Evolutionary conservation across 2,329 filamentous ascomycete species (phyloP).

Genomic region (Aspergillus puulaauensis): DNA sequence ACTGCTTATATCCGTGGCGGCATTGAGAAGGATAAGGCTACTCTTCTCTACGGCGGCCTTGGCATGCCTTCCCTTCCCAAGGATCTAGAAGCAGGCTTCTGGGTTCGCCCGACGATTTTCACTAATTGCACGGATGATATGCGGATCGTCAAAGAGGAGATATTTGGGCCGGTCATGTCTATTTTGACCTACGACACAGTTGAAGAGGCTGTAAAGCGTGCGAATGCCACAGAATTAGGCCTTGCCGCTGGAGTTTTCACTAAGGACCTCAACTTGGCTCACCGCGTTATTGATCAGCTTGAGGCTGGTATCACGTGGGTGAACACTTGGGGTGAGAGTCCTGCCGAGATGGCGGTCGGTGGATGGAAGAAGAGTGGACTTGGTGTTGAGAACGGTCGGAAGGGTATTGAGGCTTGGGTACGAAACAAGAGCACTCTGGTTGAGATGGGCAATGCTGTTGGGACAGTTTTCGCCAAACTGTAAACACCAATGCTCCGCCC

Average conservation of each 20-base stretch:
- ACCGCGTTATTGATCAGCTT: conserved; percentile 67
- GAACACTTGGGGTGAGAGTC: conserved; percentile 90
- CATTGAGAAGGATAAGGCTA: conserved; percentile 70
- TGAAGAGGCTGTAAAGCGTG: conserved; percentile 68
- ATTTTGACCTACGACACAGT: conserved; percentile 72
- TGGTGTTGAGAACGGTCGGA: conserved; percentile 80
- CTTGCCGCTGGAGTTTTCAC: conserved; percentile 84
- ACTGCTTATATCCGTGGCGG: conserved; percentile 74
- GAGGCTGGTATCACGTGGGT: conserved; percentile 89
- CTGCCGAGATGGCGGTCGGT: conserved; percentile 88
- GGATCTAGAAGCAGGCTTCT: conserved; percentile 66
- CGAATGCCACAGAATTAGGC: conserved; percentile 75
- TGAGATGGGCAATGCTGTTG: conserved; percentile 71
- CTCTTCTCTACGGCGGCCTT: conserved; percentile 69
- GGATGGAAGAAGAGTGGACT: conserved; percentile 91
- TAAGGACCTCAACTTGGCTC: conserved; percentile 69
- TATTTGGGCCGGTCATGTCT: conserved; percentile 85
- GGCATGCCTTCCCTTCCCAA: conserved; percentile 57
- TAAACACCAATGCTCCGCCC: conserved; percentile 33
- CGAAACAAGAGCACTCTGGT: conserved; percentile 85
- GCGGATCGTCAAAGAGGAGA: conserved; percentile 78
- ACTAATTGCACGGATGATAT: conserved; percentile 81
- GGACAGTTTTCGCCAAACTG: conserved; percentile 72
- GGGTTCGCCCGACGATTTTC: conserved; percentile 81
- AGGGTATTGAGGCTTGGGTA: conserved; percentile 78